Percentiles rank a stretch among this genome's conserved stretches.
Conservation (phyloP, 306 rosid genomes). For the peach (Prunus persica) region Prunus_persica_NCBIv2 NC_034010.1:20221501-20222000, state of each 20-base stretch:
- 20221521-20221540: not conserved
- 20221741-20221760: slow-evolving; percentile 8
- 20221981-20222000: not conserved
- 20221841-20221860: slow-evolving; percentile 32
- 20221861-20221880: slow-evolving; percentile 47
- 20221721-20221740: slow-evolving; percentile 30
- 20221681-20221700: slow-evolving; percentile 23
- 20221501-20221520: not conserved
- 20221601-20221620: slow-evolving; percentile 3
- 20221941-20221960: not conserved
- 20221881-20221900: slow-evolving; percentile 11
- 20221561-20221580: not conserved
- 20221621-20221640: slow-evolving; percentile 21
- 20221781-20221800: slow-evolving; percentile 27
- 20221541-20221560: not conserved
- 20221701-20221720: slow-evolving; percentile 44
- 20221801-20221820: slow-evolving; percentile 25
- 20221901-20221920: not conserved
- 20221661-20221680: slow-evolving; percentile 24
- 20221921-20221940: not conserved
- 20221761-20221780: slow-evolving; percentile 12
- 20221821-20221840: slow-evolving; percentile 22
- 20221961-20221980: not conserved
- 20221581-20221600: not conserved
- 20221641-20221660: slow-evolving; percentile 23